A percentile compares a stretch with the other conserved stretches of the same genome.
Conservation (phyloP, 768 basidiomycete species). For the Pholiota molesta region DNA sequence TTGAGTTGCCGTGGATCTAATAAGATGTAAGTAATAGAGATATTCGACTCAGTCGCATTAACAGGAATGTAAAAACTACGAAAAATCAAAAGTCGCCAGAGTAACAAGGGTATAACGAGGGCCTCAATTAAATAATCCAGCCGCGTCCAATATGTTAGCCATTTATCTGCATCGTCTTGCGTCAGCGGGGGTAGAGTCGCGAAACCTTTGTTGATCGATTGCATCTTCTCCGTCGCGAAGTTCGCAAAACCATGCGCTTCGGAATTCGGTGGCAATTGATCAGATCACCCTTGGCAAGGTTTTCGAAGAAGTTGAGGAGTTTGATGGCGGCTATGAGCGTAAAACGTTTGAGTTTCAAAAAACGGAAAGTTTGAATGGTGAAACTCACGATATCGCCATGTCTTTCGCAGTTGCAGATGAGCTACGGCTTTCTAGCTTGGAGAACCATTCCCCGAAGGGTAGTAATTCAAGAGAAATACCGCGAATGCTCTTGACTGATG, state of each 20-base stretch:
- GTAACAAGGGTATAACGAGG: no score
- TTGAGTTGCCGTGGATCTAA: no score
- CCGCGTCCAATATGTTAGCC: neutral
- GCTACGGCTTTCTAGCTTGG: slow-evolving; percentile 2
- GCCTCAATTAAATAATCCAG: neutral
- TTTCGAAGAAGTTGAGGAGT: slow-evolving; percentile 28
- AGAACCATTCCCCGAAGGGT: slow-evolving; percentile 15
- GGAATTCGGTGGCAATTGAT: neutral
- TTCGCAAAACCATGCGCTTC: neutral
- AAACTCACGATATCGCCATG: slow-evolving; percentile 13
- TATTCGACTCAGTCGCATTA: no score
- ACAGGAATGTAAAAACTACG: no score
- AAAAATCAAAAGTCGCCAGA: no score
- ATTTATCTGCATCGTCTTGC: neutral
- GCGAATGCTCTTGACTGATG: slow-evolving; percentile 2
- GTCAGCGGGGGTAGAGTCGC: neutral
- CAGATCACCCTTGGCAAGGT: slow-evolving; percentile 12
- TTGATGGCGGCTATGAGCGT: slow-evolving; percentile 32
- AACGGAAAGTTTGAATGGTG: neutral
- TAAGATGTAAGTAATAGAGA: no score
- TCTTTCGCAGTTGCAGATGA: neutral
- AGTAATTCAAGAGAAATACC: slow-evolving; percentile 5
- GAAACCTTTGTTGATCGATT: neutral
- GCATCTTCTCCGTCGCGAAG: neutral
- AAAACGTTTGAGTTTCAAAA: neutral